Percentiles rank a stretch among this genome's conserved stretches.
Conservation (phyloP, 176 grass and related monocot species). For the Phyllostachys edulis region DNA sequence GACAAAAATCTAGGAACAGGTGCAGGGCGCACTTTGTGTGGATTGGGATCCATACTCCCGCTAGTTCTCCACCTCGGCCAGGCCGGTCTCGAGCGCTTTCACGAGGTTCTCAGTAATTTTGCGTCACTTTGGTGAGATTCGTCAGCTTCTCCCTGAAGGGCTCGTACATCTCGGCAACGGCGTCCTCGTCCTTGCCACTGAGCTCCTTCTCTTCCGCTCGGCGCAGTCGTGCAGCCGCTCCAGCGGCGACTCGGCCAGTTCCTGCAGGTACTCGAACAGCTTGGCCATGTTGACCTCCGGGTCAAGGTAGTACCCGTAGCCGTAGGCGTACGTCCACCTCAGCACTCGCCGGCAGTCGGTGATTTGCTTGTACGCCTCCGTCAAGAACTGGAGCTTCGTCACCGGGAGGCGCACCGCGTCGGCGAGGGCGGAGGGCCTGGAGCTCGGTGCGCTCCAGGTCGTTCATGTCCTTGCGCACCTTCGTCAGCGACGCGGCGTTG, state of each 20-base stretch:
- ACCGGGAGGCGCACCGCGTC: neutral
- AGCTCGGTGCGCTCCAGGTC: neutral
- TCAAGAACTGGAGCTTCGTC: neutral
- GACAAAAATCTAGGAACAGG: no score
- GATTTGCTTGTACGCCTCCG: constrained; percentile 19
- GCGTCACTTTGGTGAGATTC: fast-evolving
- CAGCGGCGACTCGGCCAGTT: neutral
- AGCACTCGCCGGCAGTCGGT: constrained; percentile 24
- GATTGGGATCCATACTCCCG: no score
- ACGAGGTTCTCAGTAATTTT: neutral
- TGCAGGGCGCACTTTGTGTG: no score
- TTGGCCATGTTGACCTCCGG: neutral
- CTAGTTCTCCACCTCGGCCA: neutral
- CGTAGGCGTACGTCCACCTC: constrained; percentile 24
- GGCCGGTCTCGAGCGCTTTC: neutral
- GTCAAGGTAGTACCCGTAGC: constrained; percentile 15
- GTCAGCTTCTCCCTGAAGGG: neutral
- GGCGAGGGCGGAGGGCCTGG: fast-evolving
- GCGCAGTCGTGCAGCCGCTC: constrained; percentile 22
- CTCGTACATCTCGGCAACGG: neutral
- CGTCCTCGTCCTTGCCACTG: no score
- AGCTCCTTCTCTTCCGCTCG: neutral
- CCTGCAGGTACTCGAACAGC: constrained; percentile 10
- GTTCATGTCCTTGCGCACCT: neutral
- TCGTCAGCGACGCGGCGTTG: neutral